These are phyloP conservation scores for Ailanthus altissimus DNA, from an alignment of 345 rosid genomes.

Conservation along the genomic window DNA sequence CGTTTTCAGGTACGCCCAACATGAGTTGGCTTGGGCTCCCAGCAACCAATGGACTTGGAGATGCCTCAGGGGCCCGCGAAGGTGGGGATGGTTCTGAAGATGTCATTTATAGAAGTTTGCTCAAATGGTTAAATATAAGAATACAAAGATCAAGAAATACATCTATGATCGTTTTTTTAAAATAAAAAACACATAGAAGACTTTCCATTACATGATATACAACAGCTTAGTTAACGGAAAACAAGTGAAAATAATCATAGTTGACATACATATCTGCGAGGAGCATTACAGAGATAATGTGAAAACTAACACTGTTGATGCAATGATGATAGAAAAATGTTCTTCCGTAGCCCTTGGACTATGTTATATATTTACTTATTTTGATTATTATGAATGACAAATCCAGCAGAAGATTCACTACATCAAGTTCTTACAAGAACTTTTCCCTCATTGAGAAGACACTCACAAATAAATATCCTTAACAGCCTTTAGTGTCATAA, in stretches of 20 bases:
- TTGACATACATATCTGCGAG: not conserved
- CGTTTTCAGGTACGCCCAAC: constrained; percentile 40
- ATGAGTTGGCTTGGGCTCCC: constrained; percentile 65
- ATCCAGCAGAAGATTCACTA: not conserved
- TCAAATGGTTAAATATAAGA: constrained; percentile 7
- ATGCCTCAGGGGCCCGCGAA: constrained; percentile 44
- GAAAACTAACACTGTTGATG: not conserved
- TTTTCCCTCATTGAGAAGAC: not conserved
- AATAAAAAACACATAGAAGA: too few species aligned
- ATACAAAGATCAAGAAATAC: constrained; percentile 4
- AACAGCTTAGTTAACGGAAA: not conserved
- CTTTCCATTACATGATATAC: not conserved
- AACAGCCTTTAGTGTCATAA: not conserved
- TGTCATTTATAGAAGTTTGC: constrained; percentile 24
- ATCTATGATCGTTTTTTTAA: too few species aligned
- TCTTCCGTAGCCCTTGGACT: not conserved
- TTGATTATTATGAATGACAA: not conserved
- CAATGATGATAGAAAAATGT: not conserved
- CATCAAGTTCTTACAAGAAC: not conserved
- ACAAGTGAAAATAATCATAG: not conserved
- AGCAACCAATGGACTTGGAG: constrained; percentile 61
- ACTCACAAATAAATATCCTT: not conserved
- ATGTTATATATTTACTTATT: not conserved
- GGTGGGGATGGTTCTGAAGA: constrained; percentile 53
- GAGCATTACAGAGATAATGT: not conserved